Percentiles rank a stretch among this genome's conserved stretches.
Evolutionary conservation across 768 basidiomycete genomes (phyloP).

Genomic region (Porphyrellus cyaneotinctus): DNA sequence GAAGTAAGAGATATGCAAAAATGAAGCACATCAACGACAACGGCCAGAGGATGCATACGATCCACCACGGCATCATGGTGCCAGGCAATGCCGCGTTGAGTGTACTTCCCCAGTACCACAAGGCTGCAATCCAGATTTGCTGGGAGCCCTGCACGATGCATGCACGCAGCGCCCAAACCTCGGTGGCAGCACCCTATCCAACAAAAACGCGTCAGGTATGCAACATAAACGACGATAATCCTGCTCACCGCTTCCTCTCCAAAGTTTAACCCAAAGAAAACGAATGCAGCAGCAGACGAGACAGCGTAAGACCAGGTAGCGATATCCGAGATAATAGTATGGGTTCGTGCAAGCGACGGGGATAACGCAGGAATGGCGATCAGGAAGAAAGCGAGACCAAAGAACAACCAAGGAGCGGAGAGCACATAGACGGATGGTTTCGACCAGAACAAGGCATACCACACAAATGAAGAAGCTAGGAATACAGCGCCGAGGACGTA

Average conservation of each 20-base stretch:
- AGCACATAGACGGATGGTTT: conserved; percentile 87
- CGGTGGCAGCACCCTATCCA: conserved; percentile 81
- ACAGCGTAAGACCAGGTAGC: conserved; percentile 92
- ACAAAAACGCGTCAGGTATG: conserved; percentile 5
- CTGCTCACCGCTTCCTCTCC: conserved; percentile 85
- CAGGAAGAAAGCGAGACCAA: conserved; percentile 84
- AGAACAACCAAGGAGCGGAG: conserved; percentile 87
- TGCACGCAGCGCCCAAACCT: conserved; percentile 89
- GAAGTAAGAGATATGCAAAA: conserved; percentile 81
- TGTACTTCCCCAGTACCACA: conserved; percentile 94
- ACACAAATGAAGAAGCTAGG: conserved; percentile 77
- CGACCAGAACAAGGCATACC: conserved; percentile 87
- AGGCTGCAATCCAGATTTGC: conserved; percentile 91
- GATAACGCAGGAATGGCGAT: conserved; percentile 83
- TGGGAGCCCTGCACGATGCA: conserved; percentile 94
- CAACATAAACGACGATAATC: not conserved
- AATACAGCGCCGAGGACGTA: conserved; percentile 92
- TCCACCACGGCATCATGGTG: conserved; percentile 77
- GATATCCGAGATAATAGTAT: conserved; percentile 63
- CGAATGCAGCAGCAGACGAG: conserved; percentile 89
- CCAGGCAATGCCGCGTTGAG: conserved; percentile 53
- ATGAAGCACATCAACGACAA: conserved; percentile 67
- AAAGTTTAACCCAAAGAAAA: conserved; percentile 94
- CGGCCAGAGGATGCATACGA: conserved; percentile 79
- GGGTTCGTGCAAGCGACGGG: conserved; percentile 52